Conservation (phyloP, 305 asterid genomes). For the Fraxinus velutina region DNA sequence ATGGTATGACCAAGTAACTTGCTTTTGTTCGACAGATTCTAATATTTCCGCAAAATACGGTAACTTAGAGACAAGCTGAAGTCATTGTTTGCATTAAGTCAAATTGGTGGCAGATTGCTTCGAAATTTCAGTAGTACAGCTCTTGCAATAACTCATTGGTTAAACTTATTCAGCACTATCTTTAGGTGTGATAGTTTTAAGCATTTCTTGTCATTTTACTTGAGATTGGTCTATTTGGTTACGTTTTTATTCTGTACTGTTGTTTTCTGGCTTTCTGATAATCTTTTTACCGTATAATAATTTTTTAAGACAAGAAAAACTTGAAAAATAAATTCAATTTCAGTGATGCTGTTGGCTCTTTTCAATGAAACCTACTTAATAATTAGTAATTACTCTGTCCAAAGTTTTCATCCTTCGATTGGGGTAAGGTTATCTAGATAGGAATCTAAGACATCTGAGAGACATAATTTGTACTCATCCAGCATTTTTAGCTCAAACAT, state of each 20-base stretch:
- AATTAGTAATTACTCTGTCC: neutral
- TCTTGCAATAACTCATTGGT: neutral
- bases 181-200: neutral
- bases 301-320: neutral
- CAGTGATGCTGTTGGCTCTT: neutral
- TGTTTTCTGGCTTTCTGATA: neutral
- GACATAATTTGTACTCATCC: neutral
- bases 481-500: neutral
- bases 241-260: neutral
- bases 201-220: neutral
- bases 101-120: neutral
- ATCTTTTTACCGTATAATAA: neutral
- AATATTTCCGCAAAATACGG: neutral
- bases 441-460: neutral
- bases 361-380: neutral
- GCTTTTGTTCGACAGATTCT: neutral
- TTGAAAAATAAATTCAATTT: neutral
- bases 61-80: neutral
- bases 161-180: neutral
- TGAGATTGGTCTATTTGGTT: conserved; percentile 7
- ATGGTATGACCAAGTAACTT: conserved; percentile 61
- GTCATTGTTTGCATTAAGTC: neutral
- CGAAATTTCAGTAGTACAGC: neutral
- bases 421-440: neutral
- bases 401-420: neutral